Evolutionary conservation across 106 monocot species (phyloP).

Genomic region (Dactylorhiza incarnata): DNA sequence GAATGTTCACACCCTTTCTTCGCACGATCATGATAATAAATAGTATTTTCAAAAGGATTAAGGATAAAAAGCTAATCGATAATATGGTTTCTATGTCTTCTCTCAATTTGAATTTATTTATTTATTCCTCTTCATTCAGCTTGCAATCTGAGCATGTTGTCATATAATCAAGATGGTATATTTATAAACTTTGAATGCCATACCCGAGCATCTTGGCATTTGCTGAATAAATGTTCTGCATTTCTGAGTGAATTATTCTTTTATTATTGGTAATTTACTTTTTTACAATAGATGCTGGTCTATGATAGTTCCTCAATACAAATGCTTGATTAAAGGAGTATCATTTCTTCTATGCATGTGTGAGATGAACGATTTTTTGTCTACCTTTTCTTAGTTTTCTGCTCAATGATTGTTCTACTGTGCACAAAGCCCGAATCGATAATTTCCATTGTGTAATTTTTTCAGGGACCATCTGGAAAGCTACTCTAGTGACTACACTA

Average conservation of each 20-base stretch:
- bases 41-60: neutral
- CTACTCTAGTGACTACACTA: constrained; percentile 81
- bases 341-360: neutral
- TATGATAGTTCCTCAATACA: neutral
- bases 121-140: neutral
- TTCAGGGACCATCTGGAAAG: constrained; percentile 85
- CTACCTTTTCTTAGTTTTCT: neutral
- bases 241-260: neutral
- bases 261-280: neutral
- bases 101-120: neutral
- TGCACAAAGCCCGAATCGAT: neutral
- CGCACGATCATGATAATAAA: neutral
- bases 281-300: neutral
- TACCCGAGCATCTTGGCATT: neutral
- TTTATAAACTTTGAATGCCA: neutral
- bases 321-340: neutral
- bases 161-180: neutral
- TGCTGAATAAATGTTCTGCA: neutral
- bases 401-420: neutral
- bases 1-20: neutral
- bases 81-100: neutral
- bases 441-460: neutral
- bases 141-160: neutral
- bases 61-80: no score
- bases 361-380: neutral